Base-by-base conservation (phyloP, 108 stramenopile genomes). In the Mediolabrus comicus region DNA sequence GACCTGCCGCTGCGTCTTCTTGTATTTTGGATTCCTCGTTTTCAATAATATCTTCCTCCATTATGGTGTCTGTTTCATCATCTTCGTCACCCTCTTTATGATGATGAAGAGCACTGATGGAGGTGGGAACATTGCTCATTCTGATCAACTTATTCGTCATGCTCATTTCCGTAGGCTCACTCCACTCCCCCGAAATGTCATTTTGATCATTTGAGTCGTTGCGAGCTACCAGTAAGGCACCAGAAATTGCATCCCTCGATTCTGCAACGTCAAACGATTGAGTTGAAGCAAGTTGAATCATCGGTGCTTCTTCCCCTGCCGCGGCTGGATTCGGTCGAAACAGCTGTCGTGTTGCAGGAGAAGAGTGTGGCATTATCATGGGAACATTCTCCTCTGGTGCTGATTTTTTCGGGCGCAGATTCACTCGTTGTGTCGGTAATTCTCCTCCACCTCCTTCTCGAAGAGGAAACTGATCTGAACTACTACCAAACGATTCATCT, bases 261-360 rank as follows among this genome's bases (percentile, higher is more conserved):
- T 74, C 64, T 10, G 51, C 43, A 14, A 46, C 53, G 25, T 68
- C 74, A 62, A 62, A 66, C 0, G 74, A 66, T 38, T 66, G 71
- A 4, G 32, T 36, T 39, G 34, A 34, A 29, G 29, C 38, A 27
- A 43, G 39, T 63, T 63, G 59, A 7, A 36, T 60, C 55, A 22
- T 60, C 27, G 32, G 14, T 26, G 34, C 13, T 60, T 5, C 27
- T 43, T 17, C 56, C 14, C 32, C 34, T 30, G 65, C 33, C 57
- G 32, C 11, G 24, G 71, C 30, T 67, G 39, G 1, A 13, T 46
- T 56, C 25, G 56, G 52, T n/a, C 51, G 43, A 54, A 75, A 83
- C 11, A 72, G 69, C 55, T 69, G 74, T 51, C 79, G 53, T 1
- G 86, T 74, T 41, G 83, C 83, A 29, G 81, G 83, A 22, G 70